phyloP scores from a whole-genome alignment of 371 early-diverging fungal genomes.

The Mortierella sp. region DNA sequence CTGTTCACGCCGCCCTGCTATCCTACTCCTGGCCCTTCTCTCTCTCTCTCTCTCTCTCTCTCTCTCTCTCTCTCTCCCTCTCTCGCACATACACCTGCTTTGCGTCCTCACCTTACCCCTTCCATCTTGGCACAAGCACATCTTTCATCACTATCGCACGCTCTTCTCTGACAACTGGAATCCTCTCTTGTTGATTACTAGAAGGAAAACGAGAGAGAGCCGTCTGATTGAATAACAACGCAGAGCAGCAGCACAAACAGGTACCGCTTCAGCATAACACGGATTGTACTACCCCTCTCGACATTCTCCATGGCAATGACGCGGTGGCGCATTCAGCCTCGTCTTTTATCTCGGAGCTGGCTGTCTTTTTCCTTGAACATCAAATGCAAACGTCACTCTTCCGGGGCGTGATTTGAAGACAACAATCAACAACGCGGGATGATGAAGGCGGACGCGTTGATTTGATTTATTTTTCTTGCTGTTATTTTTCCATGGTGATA shows the following conservation, averaged over 20 bases:
- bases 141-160: neutral
- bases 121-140: neutral
- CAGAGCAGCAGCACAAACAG: neutral
- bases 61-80: slow-evolving; percentile 6
- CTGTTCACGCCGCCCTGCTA: neutral
- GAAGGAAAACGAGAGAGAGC: neutral
- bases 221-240: neutral
- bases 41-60: neutral
- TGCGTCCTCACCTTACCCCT: neutral
- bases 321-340: no score
- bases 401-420: neutral
- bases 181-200: neutral
- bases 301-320: no score
- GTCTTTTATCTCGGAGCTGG: neutral
- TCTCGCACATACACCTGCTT: neutral
- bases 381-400: neutral
- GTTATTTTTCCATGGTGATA: neutral
- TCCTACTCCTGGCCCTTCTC: neutral
- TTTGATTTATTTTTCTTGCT: neutral
- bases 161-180: neutral
- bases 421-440: neutral
- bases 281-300: no score
- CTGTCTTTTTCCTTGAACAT: neutral
- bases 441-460: neutral
- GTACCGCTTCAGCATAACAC: no score